These are phyloP conservation scores for Colletotrichum magnum DNA, from an alignment of 2,329 filamentous ascomycete species.

Conservation along the genomic window DNA sequence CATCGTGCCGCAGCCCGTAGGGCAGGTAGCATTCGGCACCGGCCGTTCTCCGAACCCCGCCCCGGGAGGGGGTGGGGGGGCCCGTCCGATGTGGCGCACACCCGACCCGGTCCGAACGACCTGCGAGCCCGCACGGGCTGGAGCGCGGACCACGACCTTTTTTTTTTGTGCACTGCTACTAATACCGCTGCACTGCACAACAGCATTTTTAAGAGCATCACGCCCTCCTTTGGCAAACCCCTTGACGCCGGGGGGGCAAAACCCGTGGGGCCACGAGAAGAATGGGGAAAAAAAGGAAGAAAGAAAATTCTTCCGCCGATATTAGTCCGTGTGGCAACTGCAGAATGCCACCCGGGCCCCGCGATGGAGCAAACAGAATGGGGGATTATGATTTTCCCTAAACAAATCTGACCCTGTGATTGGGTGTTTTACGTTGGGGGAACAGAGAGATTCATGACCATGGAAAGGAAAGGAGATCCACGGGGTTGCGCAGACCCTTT, in stretches of 20 bases:
- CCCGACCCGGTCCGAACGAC: background rate
- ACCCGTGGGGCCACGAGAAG: too few species aligned
- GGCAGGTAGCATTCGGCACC: constrained; percentile 23
- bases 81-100: background rate
- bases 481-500: background rate
- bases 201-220: background rate
- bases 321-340: constrained; percentile 23
- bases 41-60: background rate
- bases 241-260: background rate
- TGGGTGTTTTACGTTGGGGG: constrained; percentile 2
- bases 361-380: background rate
- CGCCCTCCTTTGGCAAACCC: background rate
- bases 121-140: background rate
- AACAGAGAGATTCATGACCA: background rate
- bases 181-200: background rate
- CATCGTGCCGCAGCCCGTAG: too few species aligned
- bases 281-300: background rate
- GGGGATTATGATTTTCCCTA: background rate
- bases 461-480: background rate
- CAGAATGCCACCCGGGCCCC: background rate
- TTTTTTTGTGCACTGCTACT: background rate
- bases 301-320: constrained; percentile 14
- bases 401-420: background rate
- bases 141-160: background rate
- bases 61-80: background rate